Conservation (phyloP, 2,329 filamentous ascomycete species). For the Colletotrichum plurivorum region DNA sequence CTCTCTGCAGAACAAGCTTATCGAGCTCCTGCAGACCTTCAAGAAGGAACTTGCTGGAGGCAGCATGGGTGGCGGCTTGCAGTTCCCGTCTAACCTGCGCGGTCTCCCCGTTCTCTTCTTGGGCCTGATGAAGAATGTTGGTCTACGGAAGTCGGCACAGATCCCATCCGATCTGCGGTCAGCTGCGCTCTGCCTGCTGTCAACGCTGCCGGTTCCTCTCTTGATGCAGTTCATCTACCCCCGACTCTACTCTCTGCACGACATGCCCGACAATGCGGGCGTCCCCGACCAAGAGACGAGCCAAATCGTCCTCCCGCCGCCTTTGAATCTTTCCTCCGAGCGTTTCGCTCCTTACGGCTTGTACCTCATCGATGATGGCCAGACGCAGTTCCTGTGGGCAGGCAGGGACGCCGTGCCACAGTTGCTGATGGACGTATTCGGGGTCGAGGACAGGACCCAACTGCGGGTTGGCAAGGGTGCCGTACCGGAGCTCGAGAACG, state of each 20-base stretch:
- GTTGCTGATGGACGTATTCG: constrained; percentile 91
- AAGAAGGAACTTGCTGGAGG: constrained; percentile 96
- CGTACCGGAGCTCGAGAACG: constrained; percentile 89
- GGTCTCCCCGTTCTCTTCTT: constrained; percentile 92
- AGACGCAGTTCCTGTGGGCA: constrained; percentile 98
- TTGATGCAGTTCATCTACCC: constrained; percentile 95
- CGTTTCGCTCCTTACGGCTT: constrained; percentile 90
- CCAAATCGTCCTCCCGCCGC: constrained; percentile 88
- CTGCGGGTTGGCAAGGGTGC: constrained; percentile 92
- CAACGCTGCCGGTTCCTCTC: constrained; percentile 90
- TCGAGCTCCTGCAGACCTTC: constrained; percentile 94
- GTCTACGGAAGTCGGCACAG: constrained; percentile 91
- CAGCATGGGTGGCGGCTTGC: constrained; percentile 94
- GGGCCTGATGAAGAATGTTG: constrained; percentile 95
- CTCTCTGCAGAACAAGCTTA: constrained; percentile 89
- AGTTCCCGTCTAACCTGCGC: constrained; percentile 93
- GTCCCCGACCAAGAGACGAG: constrained; percentile 87
- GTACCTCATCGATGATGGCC: constrained; percentile 96
- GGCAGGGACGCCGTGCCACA: constrained; percentile 94
- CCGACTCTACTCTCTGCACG: constrained; percentile 87
- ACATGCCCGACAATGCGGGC: constrained; percentile 96
- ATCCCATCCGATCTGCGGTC: constrained; percentile 95
- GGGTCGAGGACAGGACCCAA: constrained; percentile 84
- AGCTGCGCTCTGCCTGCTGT: constrained; percentile 92
- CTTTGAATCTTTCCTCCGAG: constrained; percentile 89